Evolutionary conservation across 140 eudicot genomes (phyloP), one percentile per base, ranked within the genome.

Genomic region (Flaveria floridana): DNA sequence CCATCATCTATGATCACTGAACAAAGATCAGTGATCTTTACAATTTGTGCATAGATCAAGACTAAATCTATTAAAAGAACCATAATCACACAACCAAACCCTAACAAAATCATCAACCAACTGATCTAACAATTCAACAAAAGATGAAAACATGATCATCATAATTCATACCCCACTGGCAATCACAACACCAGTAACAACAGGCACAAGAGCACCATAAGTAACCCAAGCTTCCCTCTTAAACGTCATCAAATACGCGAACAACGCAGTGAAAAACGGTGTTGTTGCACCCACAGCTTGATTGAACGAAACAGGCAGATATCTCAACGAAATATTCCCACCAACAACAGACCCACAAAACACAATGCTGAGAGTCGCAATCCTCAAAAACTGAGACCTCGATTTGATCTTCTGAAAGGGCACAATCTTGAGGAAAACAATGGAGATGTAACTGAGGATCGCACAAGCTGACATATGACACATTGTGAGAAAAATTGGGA

Each of bases 241-340:
- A 28, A 72, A 76, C 51, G 95, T 92, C 84, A 92, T 82, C 44
- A 92, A 30, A 74, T 89, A 92, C 4, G 98, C 98, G 84, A 92
- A 92, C 86, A 92, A 23, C 1, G 98, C 98, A 7, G 98, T 92
- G 68, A 92, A 92, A 70, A 92, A 92, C 66, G 97, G 97, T 47
- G 97, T 92, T 68, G 97, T 92, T 0, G 98, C 98, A 71, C 98
- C 98, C 21, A 92, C 96, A 47, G 98, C 98, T 78, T 87, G 98
- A 68, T 92, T 92, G 61, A 92, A 92, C 7, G 98, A 92, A 70
- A 92, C 98, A 4, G 98, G 95, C 52, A 92, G 48, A 62, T 76
- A 92, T 70, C 83, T 84, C 7, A 92, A 69, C 0, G 96, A 89
- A 62, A 92, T 82, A 70, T 91, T 91, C 23, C 97, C 97, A 72